Conservation (phyloP, 2,329 filamentous ascomycete genomes). For the Colletotrichum sp. region DNA sequence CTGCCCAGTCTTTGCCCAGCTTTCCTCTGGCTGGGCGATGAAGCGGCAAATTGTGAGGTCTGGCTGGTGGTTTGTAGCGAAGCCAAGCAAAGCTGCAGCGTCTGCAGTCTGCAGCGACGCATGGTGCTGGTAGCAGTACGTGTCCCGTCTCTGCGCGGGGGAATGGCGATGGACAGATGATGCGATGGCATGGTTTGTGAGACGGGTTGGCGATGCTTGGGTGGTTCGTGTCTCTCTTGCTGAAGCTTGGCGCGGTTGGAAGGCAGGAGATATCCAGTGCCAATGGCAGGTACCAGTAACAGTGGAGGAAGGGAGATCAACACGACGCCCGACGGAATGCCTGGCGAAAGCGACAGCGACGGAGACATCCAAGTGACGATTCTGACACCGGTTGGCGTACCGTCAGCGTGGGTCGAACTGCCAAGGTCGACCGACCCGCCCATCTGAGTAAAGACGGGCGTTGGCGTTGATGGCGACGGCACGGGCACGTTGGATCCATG, state of each 20-base stretch:
- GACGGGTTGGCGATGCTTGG: slow-evolving; percentile 1
- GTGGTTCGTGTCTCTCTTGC: not conserved
- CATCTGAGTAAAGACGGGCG: slow-evolving; percentile 10
- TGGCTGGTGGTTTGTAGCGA: not conserved
- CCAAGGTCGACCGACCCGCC: slow-evolving; percentile 12
- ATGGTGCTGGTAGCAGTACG: not conserved
- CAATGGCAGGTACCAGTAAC: not conserved
- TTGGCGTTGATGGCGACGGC: not conserved
- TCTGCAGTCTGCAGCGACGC: not conserved
- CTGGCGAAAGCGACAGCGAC: not conserved
- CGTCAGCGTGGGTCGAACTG: slow-evolving; percentile 17
- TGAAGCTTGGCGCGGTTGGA: slow-evolving; percentile 7
- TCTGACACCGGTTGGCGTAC: slow-evolving; percentile 15
- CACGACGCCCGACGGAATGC: not conserved
- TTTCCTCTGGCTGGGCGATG: slow-evolving; percentile 5
- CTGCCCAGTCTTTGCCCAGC: slow-evolving; percentile 4
- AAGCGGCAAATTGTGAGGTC: slow-evolving; percentile 12
- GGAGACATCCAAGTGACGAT: not conserved
- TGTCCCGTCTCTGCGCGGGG: not conserved
- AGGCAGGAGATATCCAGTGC: not conserved
- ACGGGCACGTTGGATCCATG: slow-evolving; percentile 13
- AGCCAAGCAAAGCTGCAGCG: slow-evolving; percentile 1
- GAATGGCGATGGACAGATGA: not conserved
- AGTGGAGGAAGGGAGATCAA: not conserved
- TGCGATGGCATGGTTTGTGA: slow-evolving; percentile 17